Evolutionary conservation across 108 stramenopile genomes (phyloP), one percentile per base, ranked within the genome.

Genomic region (Discostella stelligeroides): DNA sequence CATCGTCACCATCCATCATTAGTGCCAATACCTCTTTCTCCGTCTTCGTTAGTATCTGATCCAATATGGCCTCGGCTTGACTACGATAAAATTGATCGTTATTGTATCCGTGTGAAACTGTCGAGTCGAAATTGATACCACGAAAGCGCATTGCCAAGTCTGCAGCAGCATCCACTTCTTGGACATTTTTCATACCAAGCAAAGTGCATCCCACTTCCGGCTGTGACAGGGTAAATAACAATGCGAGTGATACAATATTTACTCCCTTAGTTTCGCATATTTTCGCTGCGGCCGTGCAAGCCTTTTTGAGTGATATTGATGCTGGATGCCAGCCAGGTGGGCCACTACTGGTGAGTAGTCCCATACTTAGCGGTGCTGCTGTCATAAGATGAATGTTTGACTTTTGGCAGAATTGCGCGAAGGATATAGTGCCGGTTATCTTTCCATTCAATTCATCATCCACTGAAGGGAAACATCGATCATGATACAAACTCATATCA

Each of bases 281-380:
- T 2, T 60, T 21, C 9, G 70, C 84, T 10, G 92, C 95, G 11
- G 68, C 18, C 7, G 18, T 69, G 66, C 91, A 94, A 18, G 92
- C 91, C 15, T 78, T 51, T 68, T 88, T 85, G 34, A 96, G 50
- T 43, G 64, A 75, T 4, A 28, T 27, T 34, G 76, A 67, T 2
- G 95, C 95, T 4, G 95, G 95, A 82, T 96, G 95, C 95, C 95
- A 96, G 23, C 38, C 55, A 0, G 79, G 78, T 24, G 88, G 90
- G 49, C 64, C 80, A 40, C 60, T 63, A 25, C 65, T 29, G 15
- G 90, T 92, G 51, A 96, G 80, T 10, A 96, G 84, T 42, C 92
- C 92, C 95, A 96, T 96, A 34, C 90, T 91, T 1, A 96, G 63
- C 0, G 95, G 92, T 21, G 92, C 92, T 6, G 95, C 95, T 24